Base-by-base conservation (phyloP, 371 early-diverging fungal species). In the Syncephalastrum contaminatum region DNA sequence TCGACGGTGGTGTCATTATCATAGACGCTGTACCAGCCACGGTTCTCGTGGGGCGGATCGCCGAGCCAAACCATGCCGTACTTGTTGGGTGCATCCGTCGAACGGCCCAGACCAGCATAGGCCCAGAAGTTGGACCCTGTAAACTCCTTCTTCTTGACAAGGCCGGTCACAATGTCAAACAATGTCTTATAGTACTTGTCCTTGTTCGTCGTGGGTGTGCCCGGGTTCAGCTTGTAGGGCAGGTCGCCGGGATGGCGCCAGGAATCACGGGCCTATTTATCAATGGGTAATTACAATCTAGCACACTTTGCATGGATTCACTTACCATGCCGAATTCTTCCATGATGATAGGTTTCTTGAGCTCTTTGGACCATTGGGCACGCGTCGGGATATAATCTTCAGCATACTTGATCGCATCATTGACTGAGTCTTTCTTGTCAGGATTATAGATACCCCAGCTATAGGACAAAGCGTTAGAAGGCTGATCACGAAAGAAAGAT, bases 291-390 rank as follows among this genome's bases (percentile, higher is more conserved):
- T 25, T 4, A 45, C 10, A 43, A n/a, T 4, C 8, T 36, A 24
- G 16, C 3, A 6, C 12, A 6, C 14, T 0, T 16, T 30, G 22
- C 14, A 4, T 5, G 27, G 4, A 50, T 13, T 19, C 12, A 5
- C 20, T 20, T 58, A 58, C 58, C 68, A 80, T 68, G 27, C 85
- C 85, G 64, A 75, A 84, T 59, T 84, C 85, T 62, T 78, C 85
- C 42, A 84, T 41, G 2, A 83, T 56, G 13, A 84, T 57, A 0
- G 85, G 85, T 54, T 84, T 84, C 0, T 64, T 47, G 18, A 84
- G 43, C 3, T 46, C 52, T 1, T 36, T 39, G 1, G 81, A 64
- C 82, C 84, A 84, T 39, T 67, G 54, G 15, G 63, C 52, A 19
- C 68, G 57, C 15, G 62, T 63, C 2, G 55, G 20, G 14, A 81